phyloP scores from a whole-genome alignment of 140 eudicot genomes.

The Bidens hawaiensis region DNA sequence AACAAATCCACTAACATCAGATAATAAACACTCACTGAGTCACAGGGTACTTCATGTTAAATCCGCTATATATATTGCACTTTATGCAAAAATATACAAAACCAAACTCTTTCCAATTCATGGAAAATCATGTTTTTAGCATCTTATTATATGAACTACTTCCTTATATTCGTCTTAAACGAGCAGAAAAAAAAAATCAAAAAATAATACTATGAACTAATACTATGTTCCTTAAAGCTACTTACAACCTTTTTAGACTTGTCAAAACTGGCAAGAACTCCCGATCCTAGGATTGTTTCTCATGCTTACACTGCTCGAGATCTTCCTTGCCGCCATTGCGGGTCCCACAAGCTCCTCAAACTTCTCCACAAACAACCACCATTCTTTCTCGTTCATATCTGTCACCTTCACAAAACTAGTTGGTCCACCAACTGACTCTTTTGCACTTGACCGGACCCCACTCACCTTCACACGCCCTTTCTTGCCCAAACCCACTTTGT shows the following conservation, averaged over 20 bases:
- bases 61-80: too few relatives aligned
- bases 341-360: slow-evolving; percentile 59
- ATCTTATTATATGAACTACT: not conserved
- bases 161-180: too few relatives aligned
- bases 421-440: slow-evolving; percentile 43
- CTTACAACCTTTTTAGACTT: slow-evolving; percentile 26
- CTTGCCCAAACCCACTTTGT: slow-evolving; percentile 27
- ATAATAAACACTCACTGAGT: too few relatives aligned
- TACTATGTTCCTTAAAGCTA: slow-evolving; percentile 14
- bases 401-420: slow-evolving; percentile 58
- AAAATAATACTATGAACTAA: slow-evolving; percentile 15
- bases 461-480: slow-evolving; percentile 28
- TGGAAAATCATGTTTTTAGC: not conserved
- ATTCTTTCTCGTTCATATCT: slow-evolving; percentile 65
- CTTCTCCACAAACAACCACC: slow-evolving; percentile 50
- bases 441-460: slow-evolving; percentile 45
- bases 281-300: slow-evolving; percentile 56
- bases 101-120: too few relatives aligned
- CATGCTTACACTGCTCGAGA: slow-evolving; percentile 31
- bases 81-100: too few relatives aligned
- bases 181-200: not conserved
- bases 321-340: slow-evolving; percentile 39
- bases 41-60: too few relatives aligned
- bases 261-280: slow-evolving; percentile 75
- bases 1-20: too few relatives aligned